Base-by-base conservation (phyloP, 1,284 basidiomycete genomes). In the Heliocybe sulcata region DNA sequence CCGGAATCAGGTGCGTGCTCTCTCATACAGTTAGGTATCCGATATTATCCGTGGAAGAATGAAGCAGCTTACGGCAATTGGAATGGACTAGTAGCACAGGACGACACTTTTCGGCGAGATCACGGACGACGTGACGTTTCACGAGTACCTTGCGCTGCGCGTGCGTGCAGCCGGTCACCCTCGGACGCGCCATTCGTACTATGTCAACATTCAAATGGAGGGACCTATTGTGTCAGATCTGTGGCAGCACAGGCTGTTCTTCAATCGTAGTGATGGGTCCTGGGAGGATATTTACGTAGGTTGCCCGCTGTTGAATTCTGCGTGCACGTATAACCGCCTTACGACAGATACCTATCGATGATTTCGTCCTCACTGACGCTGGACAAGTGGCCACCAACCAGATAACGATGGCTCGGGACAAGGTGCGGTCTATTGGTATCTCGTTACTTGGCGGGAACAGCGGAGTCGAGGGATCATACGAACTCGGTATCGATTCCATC, bases 281-380 rank as follows among this genome's bases (percentile, higher is more conserved):
- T 96, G 94, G 93, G 90, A 94, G 67, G 87, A 93, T 63, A 70
- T 95, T 10, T 84, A 88, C 61, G 92, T 92, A 60, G 65, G 86
- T 45, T 38, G 52, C 35, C 53, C 49, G 35, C 53, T 45, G 57
- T 35, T 27, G 26, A 23, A 11, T 16, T 6, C n/a, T 47, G 45
- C 51, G 35, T 42, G 42, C 35, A 57, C 51, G 2, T 51, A 53
- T 53, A 52, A n/a, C 47, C 62, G 45, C 60, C 35, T 47, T 38
- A 10, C 54, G 52, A 20, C 59, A 93, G 88, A 85, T 95, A 54
- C 91, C 92, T 0, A 84, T 95, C 62, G 72, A 80, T 54, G 83
- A 81, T 59, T 96, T 96, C 64, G 83, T 92, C 16, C 75, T 92
- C 51, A 94, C 91, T 25, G 94, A 93, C 63, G 80, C 82, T 0